These are phyloP conservation scores for Artomyces pyxidatus DNA, from an alignment of 768 basidiomycete genomes.

Conservation along the genomic window DNA sequence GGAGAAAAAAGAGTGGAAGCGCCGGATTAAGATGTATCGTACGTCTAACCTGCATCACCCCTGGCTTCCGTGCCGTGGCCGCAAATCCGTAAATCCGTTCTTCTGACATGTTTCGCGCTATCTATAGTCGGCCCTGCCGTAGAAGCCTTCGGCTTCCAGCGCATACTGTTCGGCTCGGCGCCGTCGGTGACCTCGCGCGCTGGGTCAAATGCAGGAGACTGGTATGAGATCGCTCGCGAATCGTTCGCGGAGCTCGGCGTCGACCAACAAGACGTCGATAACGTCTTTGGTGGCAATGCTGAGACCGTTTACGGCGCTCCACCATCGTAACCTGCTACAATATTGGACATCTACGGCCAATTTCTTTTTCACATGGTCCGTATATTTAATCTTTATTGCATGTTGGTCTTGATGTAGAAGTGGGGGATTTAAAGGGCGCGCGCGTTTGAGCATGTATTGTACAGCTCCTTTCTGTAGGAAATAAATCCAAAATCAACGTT, in stretches of 20 bases:
- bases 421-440: too few species aligned
- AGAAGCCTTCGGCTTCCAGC: constrained; percentile 79
- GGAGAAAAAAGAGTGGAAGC: constrained; percentile 51
- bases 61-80: too few species aligned
- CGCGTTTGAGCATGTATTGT: too few species aligned
- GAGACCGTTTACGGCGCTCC: constrained; percentile 29
- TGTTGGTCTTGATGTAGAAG: too few species aligned
- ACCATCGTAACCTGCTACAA: too few species aligned
- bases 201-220: constrained; percentile 48
- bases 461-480: too few species aligned
- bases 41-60: too few species aligned
- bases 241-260: constrained; percentile 72
- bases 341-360: too few species aligned
- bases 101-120: constrained; percentile 1
- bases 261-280: constrained; percentile 70
- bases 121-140: constrained; percentile 66
- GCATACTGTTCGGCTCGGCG: constrained; percentile 79
- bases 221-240: constrained; percentile 79
- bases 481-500: too few species aligned
- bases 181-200: constrained; percentile 44
- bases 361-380: too few species aligned
- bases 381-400: too few species aligned
- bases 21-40: constrained; percentile 82
- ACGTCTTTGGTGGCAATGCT: constrained; percentile 57
- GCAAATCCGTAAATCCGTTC: neutral